Evolutionary conservation across 352 stramenopile species (phyloP).

Genomic region (Phytophthora pini): DNA sequence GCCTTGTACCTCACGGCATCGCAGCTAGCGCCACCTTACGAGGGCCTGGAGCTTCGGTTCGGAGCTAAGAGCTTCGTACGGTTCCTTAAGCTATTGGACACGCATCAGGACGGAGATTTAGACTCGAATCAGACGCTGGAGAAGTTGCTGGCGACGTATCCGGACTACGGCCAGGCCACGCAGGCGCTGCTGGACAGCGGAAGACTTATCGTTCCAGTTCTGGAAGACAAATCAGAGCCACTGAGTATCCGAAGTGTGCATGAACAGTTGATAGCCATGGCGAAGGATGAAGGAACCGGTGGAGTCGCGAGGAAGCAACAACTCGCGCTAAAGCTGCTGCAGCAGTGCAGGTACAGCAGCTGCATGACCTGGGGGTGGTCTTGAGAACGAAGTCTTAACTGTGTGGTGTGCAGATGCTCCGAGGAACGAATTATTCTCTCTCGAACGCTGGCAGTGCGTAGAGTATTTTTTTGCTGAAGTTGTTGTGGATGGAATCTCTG

Average conservation of each 20-base stretch:
- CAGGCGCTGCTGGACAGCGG: constrained; percentile 52
- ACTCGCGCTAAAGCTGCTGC: constrained; percentile 58
- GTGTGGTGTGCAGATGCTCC: constrained; percentile 33
- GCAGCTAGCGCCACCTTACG: constrained; percentile 71
- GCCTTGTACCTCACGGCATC: constrained; percentile 77
- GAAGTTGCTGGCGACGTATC: constrained; percentile 43
- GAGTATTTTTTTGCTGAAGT: background rate
- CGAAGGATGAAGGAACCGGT: constrained; percentile 61
- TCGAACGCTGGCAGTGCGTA: constrained; percentile 76
- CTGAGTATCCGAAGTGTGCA: constrained; percentile 63
- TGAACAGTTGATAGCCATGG: constrained; percentile 60
- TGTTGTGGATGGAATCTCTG: background rate
- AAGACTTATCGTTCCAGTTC: constrained; percentile 25
- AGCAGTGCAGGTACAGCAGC: constrained; percentile 47
- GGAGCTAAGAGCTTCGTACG: constrained; percentile 66
- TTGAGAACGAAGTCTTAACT: too few relatives aligned
- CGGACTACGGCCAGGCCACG: constrained; percentile 64
- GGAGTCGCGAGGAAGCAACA: constrained; percentile 70
- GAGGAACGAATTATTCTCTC: constrained; percentile 73
- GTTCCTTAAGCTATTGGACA: constrained; percentile 55
- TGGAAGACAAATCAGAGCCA: constrained; percentile 12
- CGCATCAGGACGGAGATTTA: constrained; percentile 6
- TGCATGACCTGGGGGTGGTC: background rate
- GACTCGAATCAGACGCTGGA: constrained; percentile 30
- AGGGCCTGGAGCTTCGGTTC: constrained; percentile 81